Evolutionary conservation across 2,329 filamentous ascomycete genomes (phyloP), one percentile per base, ranked within the genome.

Genomic region (Dryadomyces sulphureus): DNA sequence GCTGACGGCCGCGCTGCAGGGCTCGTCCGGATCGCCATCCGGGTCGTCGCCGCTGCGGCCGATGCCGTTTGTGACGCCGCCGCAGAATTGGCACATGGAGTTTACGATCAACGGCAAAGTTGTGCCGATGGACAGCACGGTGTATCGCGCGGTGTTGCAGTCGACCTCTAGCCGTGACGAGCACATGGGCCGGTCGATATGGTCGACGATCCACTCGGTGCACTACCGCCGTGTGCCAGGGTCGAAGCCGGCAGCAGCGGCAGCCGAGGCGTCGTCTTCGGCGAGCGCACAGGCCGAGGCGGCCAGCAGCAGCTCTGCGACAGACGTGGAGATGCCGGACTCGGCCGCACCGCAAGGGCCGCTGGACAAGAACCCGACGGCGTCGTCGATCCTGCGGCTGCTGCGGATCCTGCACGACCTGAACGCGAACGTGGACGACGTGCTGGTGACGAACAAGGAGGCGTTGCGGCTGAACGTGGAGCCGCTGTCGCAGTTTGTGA

Each of bases 11-110:
- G 58, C 57, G 41, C 59, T 62, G 32, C 68, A 67, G 49, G 63
- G 60, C 50, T 65, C 69, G 5, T 65, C 50, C 12, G 36, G 72
- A 6, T 68, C 69, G 2, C 65, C 72, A 20, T 64, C 70, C 2
- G 59, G 76, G 0, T 67, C 80, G 2, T 59, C 75, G 0, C 67
- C 80, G 16, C 73, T 79, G 9, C 73, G 81, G 9, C 73, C 81
- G 2, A 77, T 86, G 62, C 87, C 88, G 0, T 94, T 95, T 60
- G 82, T 88, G 21, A 84, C 85, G 45, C 70, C 84, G 14, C 86
- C 89, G 1, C 84, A 93, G 58, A 89, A 96, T 58, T 98, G 92
- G 92, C 90, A 98, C 57, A 88, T 98, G 50, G 86, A 96, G 57
- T 98, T 98, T 63, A 89, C 78, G 53, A 75, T 96, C 43, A 83